phyloP scores from a whole-genome alignment of 331 rosid genomes.

The Acacia concinna region DNA sequence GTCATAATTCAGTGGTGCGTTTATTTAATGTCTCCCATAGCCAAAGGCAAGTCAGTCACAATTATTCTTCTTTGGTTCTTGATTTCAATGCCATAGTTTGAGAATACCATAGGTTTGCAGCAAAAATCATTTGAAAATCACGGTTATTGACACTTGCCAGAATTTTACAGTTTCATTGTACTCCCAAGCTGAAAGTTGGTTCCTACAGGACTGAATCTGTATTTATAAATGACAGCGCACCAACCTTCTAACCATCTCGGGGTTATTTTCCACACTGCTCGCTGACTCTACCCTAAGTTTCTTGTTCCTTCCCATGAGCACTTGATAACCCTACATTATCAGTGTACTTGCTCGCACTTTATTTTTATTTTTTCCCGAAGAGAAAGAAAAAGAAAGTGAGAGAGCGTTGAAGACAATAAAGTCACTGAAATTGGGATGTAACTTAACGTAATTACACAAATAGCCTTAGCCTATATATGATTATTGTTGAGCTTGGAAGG shows the following conservation, averaged over 20 bases:
- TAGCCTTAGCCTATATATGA: background rate
- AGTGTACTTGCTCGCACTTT: conserved; percentile 22
- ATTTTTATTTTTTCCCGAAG: background rate
- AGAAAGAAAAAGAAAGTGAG: background rate
- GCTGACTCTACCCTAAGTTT: conserved; percentile 12
- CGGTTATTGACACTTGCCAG: conserved; percentile 2
- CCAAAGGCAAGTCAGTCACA: background rate
- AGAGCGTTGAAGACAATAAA: conserved; percentile 21
- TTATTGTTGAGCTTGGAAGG: conserved; percentile 65
- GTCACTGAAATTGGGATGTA: background rate
- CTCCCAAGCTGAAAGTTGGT: background rate
- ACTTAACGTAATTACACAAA: background rate
- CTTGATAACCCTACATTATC: conserved; percentile 42
- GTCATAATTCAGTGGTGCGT: background rate
- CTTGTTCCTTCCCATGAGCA: conserved; percentile 16
- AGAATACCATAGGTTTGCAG: background rate
- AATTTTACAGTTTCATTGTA: conserved; percentile 25
- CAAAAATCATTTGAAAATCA: background rate
- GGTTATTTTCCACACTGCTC: conserved; percentile 28
- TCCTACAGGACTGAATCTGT: background rate
- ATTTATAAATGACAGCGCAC: conserved; percentile 5
- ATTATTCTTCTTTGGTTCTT: background rate
- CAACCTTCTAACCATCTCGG: conserved; percentile 23
- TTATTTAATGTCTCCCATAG: background rate
- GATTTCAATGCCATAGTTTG: background rate